Conservation (phyloP, 2,329 filamentous ascomycete genomes). For the Fusarium poae region DNA sequence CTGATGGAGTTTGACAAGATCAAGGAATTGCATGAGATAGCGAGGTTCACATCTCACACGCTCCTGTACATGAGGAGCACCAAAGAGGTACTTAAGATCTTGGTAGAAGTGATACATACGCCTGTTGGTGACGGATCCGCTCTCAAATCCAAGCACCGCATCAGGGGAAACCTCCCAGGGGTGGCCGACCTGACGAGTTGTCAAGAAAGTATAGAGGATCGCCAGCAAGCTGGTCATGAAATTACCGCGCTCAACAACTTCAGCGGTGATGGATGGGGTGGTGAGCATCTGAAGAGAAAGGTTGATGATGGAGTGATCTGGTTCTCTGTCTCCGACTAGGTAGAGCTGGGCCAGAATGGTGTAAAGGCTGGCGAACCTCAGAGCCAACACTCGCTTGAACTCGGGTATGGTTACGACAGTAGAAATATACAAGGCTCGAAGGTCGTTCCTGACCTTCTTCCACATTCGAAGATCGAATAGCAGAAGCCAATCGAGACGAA, state of each 20-base stretch:
- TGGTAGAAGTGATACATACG: constrained; percentile 98
- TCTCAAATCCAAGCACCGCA: constrained; percentile 91
- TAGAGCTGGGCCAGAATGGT: constrained; percentile 94
- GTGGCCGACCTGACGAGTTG: constrained; percentile 93
- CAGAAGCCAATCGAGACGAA: constrained; percentile 93
- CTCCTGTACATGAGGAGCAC: constrained; percentile 88
- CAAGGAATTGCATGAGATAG: constrained; percentile 94
- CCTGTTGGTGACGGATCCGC: constrained; percentile 92
- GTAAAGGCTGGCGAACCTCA: constrained; percentile 95
- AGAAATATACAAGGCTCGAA: constrained; percentile 94
- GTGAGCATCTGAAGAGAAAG: constrained; percentile 96
- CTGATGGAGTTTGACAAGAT: constrained; percentile 95
- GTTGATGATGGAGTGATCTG: constrained; percentile 98
- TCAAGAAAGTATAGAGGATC: constrained; percentile 97
- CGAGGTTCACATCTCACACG: constrained; percentile 84
- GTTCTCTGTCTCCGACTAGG: constrained; percentile 93
- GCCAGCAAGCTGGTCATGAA: constrained; percentile 96
- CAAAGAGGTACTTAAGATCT: constrained; percentile 91
- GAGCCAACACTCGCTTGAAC: constrained; percentile 92
- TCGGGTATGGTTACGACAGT: constrained; percentile 95
- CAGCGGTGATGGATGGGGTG: constrained; percentile 94
- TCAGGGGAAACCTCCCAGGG: constrained; percentile 88
- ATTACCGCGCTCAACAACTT: constrained; percentile 94
- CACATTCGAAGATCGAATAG: constrained; percentile 95
- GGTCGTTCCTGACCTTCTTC: constrained; percentile 92